A percentile compares a stretch with the other conserved stretches of the same genome.
Conservation (phyloP, 352 stramenopile species). For the Pythium dissotocum region DNA sequence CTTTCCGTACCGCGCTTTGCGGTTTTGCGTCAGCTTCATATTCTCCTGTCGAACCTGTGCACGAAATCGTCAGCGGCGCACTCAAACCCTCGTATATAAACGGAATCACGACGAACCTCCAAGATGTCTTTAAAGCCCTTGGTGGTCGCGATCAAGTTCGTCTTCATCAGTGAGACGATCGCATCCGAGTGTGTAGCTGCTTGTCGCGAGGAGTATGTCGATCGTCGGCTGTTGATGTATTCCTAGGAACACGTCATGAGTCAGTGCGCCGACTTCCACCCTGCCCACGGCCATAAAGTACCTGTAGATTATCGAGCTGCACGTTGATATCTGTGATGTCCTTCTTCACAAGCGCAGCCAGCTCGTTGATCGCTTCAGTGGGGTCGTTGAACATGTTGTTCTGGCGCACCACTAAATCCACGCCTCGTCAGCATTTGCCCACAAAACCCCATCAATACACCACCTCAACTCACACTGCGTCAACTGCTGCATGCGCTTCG, state of each 20-base stretch:
- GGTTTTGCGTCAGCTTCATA: conserved; percentile 85
- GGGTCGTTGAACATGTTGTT: conserved; percentile 91
- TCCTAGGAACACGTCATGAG: conserved; percentile 31
- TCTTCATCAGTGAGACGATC: conserved; percentile 87
- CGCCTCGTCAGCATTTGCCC: background rate
- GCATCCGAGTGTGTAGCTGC: conserved; percentile 79
- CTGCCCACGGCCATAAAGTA: background rate
- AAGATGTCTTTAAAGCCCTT: conserved; percentile 86
- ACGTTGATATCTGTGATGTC: conserved; percentile 88
- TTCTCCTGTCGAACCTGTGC: conserved; percentile 75
- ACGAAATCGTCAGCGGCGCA: background rate
- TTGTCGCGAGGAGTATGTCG: conserved; percentile 56
- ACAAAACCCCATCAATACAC: background rate
- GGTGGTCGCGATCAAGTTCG: conserved; percentile 76
- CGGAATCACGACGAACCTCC: conserved; percentile 33
- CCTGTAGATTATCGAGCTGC: conserved; percentile 81
- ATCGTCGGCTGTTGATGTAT: conserved; percentile 73
- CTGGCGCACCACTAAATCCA: conserved; percentile 68
- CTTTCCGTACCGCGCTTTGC: conserved; percentile 74
- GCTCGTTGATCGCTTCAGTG: conserved; percentile 80
- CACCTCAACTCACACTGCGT: conserved; percentile 56
- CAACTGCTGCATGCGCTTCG: conserved; percentile 78
- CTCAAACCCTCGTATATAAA: background rate
- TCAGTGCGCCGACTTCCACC: background rate
- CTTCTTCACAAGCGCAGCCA: conserved; percentile 81